These are phyloP conservation scores for Auricularia auricula-judae DNA, from an alignment of 768 basidiomycete genomes.

Conservation along the genomic window DNA sequence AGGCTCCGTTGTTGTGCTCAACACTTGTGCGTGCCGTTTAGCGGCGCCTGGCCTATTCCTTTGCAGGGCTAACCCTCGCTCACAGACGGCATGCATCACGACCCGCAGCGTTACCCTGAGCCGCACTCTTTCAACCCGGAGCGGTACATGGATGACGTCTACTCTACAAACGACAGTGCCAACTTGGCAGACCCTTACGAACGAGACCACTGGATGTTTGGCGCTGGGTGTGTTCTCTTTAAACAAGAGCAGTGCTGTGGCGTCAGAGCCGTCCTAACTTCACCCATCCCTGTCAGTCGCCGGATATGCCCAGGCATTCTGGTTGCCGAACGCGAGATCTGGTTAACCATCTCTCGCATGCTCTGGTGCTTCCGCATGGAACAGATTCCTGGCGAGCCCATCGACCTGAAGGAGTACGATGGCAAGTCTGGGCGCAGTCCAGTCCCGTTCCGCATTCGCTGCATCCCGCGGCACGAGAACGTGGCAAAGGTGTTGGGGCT, in stretches of 20 bases:
- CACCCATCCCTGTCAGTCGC: conserved; percentile 10
- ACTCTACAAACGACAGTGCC: conserved; percentile 31
- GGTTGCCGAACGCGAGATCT: conserved; percentile 36
- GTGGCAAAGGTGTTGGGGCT: not conserved
- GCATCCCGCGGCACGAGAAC: conserved; percentile 2
- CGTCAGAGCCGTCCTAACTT: not conserved
- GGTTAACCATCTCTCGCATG: conserved; percentile 33
- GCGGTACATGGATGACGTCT: conserved; percentile 29
- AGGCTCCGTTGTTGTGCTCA: conserved; percentile 3
- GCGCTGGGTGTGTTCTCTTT: conserved; percentile 28
- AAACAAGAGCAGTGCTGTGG: not conserved
- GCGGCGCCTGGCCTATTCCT: not conserved
- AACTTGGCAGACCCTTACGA: conserved; percentile 30
- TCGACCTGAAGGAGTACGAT: conserved; percentile 36
- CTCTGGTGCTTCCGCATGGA: conserved; percentile 37
- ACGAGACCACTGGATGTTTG: conserved; percentile 42
- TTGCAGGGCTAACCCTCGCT: not conserved
- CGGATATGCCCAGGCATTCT: conserved; percentile 34
- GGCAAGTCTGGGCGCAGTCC: conserved; percentile 36
- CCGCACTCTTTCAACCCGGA: conserved; percentile 32
- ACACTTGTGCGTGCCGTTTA: not conserved
- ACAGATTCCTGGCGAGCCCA: conserved; percentile 30
- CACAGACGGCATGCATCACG: conserved; percentile 12
- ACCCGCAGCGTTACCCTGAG: conserved; percentile 28
- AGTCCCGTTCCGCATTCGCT: conserved; percentile 26